A percentile compares a stretch with the other conserved stretches of the same genome.
These are phyloP conservation scores for Mrakia frigida DNA, from an alignment of 768 basidiomycete genomes.

Conservation along the genomic window DNA sequence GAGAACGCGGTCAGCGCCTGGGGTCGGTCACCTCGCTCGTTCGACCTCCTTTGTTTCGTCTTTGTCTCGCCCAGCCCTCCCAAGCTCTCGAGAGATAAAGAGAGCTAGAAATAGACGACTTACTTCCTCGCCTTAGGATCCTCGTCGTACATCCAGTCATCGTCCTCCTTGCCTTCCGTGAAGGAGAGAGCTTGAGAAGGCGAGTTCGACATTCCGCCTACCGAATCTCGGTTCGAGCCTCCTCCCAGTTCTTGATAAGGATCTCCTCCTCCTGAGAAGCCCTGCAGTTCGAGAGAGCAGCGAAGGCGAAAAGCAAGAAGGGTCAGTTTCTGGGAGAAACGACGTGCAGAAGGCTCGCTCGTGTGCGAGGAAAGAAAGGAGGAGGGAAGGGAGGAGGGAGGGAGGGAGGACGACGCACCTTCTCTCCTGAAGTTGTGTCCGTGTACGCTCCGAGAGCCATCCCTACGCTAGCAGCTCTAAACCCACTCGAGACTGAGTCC, in stretches of 20 bases:
- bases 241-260: background rate
- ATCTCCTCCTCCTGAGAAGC: no score
- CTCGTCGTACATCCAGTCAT: background rate
- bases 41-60: no score
- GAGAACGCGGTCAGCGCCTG: background rate
- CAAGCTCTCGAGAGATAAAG: background rate
- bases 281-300: no score
- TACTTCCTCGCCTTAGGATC: background rate
- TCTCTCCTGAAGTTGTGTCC: background rate
- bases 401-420: background rate
- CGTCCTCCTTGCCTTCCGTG: background rate
- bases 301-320: no score
- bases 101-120: background rate
- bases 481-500: background rate
- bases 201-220: background rate
- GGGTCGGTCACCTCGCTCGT: no score
- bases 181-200: background rate
- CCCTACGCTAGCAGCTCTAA: background rate
- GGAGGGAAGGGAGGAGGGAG: no score
- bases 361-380: no score
- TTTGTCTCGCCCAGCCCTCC: background rate
- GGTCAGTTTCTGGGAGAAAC: no score
- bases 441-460: background rate
- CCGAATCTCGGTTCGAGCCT: background rate
- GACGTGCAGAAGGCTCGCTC: no score